Evolutionary conservation across 495 filamentous ascomycete species (phyloP), one percentile per base, ranked within the genome.

Genomic region (Aspergillus baeticus): DNA sequence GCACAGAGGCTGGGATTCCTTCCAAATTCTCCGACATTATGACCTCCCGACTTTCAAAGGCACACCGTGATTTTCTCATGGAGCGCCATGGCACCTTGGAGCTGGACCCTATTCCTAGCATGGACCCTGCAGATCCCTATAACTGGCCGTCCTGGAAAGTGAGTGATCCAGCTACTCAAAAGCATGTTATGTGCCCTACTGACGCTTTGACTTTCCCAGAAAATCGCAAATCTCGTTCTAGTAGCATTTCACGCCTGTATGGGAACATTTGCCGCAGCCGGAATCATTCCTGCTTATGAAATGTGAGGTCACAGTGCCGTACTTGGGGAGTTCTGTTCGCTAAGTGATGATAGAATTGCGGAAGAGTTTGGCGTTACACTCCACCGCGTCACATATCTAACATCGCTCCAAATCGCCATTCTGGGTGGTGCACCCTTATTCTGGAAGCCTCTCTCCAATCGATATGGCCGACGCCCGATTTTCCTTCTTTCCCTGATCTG

Each of bases 71-170:
- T 29, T 83, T 79, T 66, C 65, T 83, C 41, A 63, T 83, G 7
- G 59, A 76, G 45, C 74, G 77, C 36, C 81, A 84, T 73, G 81
- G 81, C 22, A 83, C 81, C 10, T 51, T 79, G 36, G 74, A 81
- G 20, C 70, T 84, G 6, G 77, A 80, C 56, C 81, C 81, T 8
- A 63, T 84, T 6, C 81, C 81, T 14, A 64, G 72, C 31, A 71
- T 75, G 64, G 70, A 69, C 42, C 68, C 72, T 29, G 77, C 72
- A n/a, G 81, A 83, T 58, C 81, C 81, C 35, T 79, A 77, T 57
- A 82, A 84, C 57, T 83, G 81, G 81, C 72, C 78, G 14, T 62
- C 63, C 43, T 82, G 79, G 80, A 82, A 82, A 72, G 79, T 81
- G 55, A 60, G 63, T 59, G 20, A 50, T 37, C n/a, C 4, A 10